Percentiles rank a stretch among this genome's conserved stretches.
phyloP scores from a whole-genome alignment of 1,284 basidiomycete genomes.

The Kwoniella shivajii region DNA sequence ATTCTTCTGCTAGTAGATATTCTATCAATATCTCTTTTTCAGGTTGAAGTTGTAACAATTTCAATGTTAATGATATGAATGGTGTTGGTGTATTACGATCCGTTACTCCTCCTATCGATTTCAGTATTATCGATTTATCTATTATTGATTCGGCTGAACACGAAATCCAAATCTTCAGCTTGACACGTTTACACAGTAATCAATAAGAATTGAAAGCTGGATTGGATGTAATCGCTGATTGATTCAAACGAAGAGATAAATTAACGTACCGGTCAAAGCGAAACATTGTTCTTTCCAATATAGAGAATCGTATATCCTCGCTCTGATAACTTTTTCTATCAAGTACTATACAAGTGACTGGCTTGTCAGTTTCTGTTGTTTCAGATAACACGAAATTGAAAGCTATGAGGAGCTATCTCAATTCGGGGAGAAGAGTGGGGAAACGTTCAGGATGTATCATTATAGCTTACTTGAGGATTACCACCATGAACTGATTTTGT shows the following conservation, averaged over 20 bases:
- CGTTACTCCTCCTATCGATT: slow-evolving; percentile 88
- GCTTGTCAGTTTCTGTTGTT: not conserved
- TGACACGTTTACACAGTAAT: no score
- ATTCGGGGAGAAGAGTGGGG: no score
- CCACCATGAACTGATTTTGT: slow-evolving; percentile 76
- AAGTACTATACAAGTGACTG: slow-evolving; percentile 66
- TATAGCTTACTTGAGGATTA: slow-evolving; percentile 72
- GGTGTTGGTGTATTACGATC: slow-evolving; percentile 85
- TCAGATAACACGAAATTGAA: slow-evolving; percentile 23
- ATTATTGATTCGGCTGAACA: slow-evolving; percentile 81
- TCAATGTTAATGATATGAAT: slow-evolving; percentile 87
- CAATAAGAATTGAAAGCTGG: no score
- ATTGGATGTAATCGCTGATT: not conserved
- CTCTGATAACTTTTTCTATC: slow-evolving; percentile 94
- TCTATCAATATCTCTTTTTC: slow-evolving; percentile 95
- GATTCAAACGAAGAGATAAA: not conserved
- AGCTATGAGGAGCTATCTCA: no score
- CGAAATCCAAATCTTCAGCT: not conserved
- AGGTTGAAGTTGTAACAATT: slow-evolving; percentile 94
- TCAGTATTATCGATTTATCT: slow-evolving; percentile 83
- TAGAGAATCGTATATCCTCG: slow-evolving; percentile 89
- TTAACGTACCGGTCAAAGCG: slow-evolving; percentile 73
- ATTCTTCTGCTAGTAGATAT: slow-evolving; percentile 92
- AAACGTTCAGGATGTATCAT: no score
- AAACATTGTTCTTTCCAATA: slow-evolving; percentile 99